Base-by-base conservation (phyloP, 495 filamentous ascomycete genomes). In the Cryomyces antarcticus region DNA sequence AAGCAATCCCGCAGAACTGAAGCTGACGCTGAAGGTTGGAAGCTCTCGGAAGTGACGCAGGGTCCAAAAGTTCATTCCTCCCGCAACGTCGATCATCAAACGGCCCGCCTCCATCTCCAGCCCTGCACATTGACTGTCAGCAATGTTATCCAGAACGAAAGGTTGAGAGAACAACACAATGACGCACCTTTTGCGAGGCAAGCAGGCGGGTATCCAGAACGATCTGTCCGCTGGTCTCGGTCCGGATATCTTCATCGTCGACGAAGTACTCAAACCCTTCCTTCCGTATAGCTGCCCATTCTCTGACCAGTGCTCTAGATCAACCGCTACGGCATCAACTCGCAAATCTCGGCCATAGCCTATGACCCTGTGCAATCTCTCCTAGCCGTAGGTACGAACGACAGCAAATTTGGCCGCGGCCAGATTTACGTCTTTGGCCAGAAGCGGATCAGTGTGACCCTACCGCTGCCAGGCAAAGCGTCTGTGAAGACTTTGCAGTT, bases 291-390 rank as follows among this genome's bases (percentile, higher is more conserved):
- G 12, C 9, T 9, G 9, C 9, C 33, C 2, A 36, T 9, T 36
- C 33, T 1, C 33, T 36, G 33, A 9, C 42, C 43, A 47, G 28
- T 41, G 28, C 46, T 38, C 34, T 48, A 82, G 77, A 74, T 86
- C 46, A 69, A 70, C 35, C 77, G 82, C 53, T 92, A 79, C 55
- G 89, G 89, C 41, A 71, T 96, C 50, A 86, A 84, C 55, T 93
- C 83, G 5, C 82, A 88, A 55, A 75, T 89, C 45, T 78, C 54
- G 28, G 57, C 54, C 52, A 77, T 96, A 37, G 78, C 87, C 49
- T 95, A 92, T 65, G 85, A 95, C 47, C 88, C 89, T 5, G 68
- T 92, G 24, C 89, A 96, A 57, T 93, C 86, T 13, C 76, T 97
- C 29, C 67, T 97, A 30, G 89, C 86, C n/a, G 71, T 96, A 38